Conservation (phyloP, 1,139 yeast species). For the Yamadazyma spencermartinsiae region DNA sequence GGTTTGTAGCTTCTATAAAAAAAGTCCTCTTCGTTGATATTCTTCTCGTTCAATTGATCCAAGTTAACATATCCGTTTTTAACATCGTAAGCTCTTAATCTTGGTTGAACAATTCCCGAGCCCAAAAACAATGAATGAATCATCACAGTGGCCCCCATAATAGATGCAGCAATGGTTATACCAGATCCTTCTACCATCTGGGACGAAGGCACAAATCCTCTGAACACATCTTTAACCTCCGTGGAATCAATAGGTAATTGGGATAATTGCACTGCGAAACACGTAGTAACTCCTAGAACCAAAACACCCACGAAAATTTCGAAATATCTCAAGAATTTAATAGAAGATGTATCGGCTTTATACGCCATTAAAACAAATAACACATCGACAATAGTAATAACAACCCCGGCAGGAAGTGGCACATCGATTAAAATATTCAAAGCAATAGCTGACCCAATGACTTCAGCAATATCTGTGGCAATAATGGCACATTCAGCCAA, state of each 20-base stretch:
- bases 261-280: conserved; percentile 69
- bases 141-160: conserved; percentile 84
- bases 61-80: conserved; percentile 52
- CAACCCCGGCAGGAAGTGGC: conserved; percentile 80
- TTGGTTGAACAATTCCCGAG: conserved; percentile 72
- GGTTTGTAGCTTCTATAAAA: conserved; percentile 55
- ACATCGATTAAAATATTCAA: conserved; percentile 65
- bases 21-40: conserved; percentile 15
- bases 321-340: conserved; percentile 62
- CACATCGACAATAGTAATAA: conserved; percentile 70
- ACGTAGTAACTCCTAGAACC: conserved; percentile 68
- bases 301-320: conserved; percentile 66
- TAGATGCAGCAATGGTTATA: conserved; percentile 71
- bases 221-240: conserved; percentile 53
- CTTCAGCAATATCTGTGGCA: conserved; percentile 86
- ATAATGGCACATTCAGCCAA: conserved; percentile 79
- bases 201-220: conserved; percentile 71
- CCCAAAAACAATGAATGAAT: conserved; percentile 78
- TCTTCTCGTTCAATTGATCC: conserved; percentile 52
- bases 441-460: conserved; percentile 85
- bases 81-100: conserved; percentile 64
- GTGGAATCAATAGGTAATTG: conserved; percentile 43
- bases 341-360: conserved; percentile 64
- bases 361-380: conserved; percentile 73
- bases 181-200: conserved; percentile 65